These are phyloP conservation scores for Macaranga tanarius DNA, from an alignment of 441 rosid genomes.

Conservation along the genomic window DNA sequence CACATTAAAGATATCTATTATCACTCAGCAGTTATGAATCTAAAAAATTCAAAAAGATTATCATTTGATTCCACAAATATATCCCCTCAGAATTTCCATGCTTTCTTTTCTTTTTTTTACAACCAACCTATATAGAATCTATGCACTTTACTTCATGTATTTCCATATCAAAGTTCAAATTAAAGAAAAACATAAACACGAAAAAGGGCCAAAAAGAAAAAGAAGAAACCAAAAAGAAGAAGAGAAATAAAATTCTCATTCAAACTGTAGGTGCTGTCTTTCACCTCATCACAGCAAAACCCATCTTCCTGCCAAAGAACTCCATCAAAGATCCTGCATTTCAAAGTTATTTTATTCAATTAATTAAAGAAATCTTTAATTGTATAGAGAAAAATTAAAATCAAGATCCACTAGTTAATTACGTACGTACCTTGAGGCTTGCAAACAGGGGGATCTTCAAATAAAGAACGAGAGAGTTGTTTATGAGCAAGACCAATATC, in stretches of 20 bases:
- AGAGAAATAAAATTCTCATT: constrained; percentile 30
- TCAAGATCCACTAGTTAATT: neutral
- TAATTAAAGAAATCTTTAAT: neutral
- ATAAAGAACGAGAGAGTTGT: constrained; percentile 78
- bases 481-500: constrained; percentile 89
- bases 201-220: neutral
- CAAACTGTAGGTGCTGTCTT: constrained; percentile 18
- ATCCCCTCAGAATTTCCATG: constrained; percentile 20
- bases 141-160: constrained; percentile 14
- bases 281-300: constrained; percentile 49
- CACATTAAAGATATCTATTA: neutral
- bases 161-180: constrained; percentile 20
- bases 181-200: neutral
- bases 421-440: constrained; percentile 54
- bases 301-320: constrained; percentile 51
- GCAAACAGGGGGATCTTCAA: constrained; percentile 90
- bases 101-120: constrained; percentile 4
- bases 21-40: constrained; percentile 12
- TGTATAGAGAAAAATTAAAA: neutral
- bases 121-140: constrained; percentile 5
- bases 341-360: neutral
- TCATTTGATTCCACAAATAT: constrained; percentile 17
- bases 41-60: constrained; percentile 27
- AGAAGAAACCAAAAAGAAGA: neutral
- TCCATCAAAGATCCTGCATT: constrained; percentile 34